A percentile compares a stretch with the other conserved stretches of the same genome.
These are phyloP conservation scores for Cryphonectria carpinicola DNA, from an alignment of 2,329 filamentous ascomycete species.

Conservation along the genomic window DNA sequence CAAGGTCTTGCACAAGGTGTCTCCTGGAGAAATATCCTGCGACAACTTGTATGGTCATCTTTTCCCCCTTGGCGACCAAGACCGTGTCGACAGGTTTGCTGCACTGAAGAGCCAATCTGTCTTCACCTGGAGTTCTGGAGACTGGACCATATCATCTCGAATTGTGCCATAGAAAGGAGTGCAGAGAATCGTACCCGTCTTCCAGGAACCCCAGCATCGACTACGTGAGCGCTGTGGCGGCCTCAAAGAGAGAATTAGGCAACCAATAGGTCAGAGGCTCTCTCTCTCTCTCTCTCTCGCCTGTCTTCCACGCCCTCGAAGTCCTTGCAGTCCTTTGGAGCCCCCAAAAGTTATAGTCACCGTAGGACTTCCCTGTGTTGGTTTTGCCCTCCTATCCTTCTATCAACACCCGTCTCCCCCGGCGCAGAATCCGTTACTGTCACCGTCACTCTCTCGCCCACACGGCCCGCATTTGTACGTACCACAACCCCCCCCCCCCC, in stretches of 20 bases:
- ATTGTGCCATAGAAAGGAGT: background rate
- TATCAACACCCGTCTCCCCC: background rate
- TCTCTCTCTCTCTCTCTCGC: no score
- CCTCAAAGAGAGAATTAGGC: background rate
- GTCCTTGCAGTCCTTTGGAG: background rate
- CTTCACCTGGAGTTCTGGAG: background rate
- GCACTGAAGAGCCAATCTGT: background rate
- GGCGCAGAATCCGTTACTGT: background rate
- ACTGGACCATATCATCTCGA: background rate
- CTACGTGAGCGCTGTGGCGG: background rate
- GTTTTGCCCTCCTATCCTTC: background rate
- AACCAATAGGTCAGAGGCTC: background rate
- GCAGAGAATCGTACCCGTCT: background rate
- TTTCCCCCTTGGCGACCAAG: background rate
- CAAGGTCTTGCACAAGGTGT: background rate
- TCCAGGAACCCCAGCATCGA: background rate
- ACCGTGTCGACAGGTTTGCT: background rate
- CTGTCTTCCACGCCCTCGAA: background rate
- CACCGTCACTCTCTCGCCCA: background rate
- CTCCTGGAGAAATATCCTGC: background rate
- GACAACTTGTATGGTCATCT: background rate
- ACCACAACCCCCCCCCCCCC: background rate
- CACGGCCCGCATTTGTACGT: background rate
- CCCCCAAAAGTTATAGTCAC: background rate
- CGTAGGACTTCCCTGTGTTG: constrained; percentile 1